These are phyloP conservation scores for Silene vulgaris DNA, from an alignment of 179 eudicot genomes.

Conservation along the genomic window DNA sequence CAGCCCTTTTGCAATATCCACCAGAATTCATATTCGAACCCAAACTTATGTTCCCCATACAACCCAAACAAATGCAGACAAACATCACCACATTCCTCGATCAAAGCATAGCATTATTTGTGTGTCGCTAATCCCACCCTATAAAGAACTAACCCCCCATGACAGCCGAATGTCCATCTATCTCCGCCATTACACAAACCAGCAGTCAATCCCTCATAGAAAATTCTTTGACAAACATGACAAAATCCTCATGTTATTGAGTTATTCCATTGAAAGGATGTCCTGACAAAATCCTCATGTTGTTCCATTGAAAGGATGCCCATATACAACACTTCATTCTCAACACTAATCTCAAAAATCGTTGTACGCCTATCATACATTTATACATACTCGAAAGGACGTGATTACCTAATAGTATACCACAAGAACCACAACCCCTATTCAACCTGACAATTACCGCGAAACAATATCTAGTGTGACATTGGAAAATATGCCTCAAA, in stretches of 20 bases:
- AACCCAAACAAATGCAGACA: not conserved
- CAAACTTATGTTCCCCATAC: not conserved
- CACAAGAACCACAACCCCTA: not conserved
- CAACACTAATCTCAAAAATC: too few species aligned
- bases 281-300: too few species aligned
- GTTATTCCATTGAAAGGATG: too few species aligned
- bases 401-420: not conserved
- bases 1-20: not conserved
- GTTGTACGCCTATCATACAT: too few species aligned
- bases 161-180: not conserved
- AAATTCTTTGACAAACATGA: not conserved
- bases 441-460: not conserved
- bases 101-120: not conserved
- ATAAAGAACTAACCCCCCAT: not conserved
- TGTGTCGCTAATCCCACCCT: not conserved
- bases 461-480: too few species aligned
- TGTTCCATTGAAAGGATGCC: not conserved
- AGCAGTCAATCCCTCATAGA: not conserved
- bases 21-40: not conserved
- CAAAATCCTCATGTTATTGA: too few species aligned
- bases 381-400: too few species aligned
- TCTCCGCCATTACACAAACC: not conserved
- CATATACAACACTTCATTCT: too few species aligned
- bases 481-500: too few species aligned
- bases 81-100: not conserved